Conservation (phyloP, 2,329 filamentous ascomycete genomes). For the Fusarium sarcochroum region DNA sequence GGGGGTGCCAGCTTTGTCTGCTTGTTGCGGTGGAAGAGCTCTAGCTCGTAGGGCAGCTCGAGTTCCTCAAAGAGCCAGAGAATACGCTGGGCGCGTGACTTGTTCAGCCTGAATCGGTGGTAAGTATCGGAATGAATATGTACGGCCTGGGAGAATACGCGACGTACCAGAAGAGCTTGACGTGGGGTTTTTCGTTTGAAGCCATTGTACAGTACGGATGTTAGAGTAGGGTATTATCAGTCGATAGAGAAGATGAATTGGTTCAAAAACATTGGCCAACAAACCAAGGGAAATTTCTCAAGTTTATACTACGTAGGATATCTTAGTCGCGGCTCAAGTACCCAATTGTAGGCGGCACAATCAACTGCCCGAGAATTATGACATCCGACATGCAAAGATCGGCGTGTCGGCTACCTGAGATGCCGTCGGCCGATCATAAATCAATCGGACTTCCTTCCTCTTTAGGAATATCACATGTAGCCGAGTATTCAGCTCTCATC, state of each 20-base stretch:
- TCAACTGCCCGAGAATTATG: constrained; percentile 32
- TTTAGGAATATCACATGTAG: constrained; percentile 32
- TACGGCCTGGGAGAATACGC: background rate
- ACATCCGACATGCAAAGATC: constrained; percentile 28
- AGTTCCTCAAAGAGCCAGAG: constrained; percentile 91
- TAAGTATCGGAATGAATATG: background rate
- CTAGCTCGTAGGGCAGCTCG: constrained; percentile 81
- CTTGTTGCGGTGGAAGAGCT: constrained; percentile 79
- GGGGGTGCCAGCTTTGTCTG: constrained; percentile 78
- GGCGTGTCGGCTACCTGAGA: constrained; percentile 17
- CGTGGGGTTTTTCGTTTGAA: constrained; percentile 60
- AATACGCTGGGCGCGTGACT: constrained; percentile 86
- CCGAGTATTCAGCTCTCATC: constrained; percentile 23
- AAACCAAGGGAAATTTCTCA: constrained; percentile 1
- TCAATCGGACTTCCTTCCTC: background rate
- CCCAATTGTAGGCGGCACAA: constrained; percentile 32
- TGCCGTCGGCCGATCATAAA: constrained; percentile 13
- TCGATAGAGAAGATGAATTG: background rate
- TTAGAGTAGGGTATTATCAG: background rate
- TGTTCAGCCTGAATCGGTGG: constrained; percentile 77
- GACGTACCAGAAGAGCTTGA: constrained; percentile 75
- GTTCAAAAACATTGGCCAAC: background rate
- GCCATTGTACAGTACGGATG: constrained; percentile 37
- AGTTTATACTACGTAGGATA: constrained; percentile 30
- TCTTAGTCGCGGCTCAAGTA: constrained; percentile 25